phyloP scores from a whole-genome alignment of 2,329 filamentous ascomycete genomes.

The Lasiodiplodia sp. region DNA sequence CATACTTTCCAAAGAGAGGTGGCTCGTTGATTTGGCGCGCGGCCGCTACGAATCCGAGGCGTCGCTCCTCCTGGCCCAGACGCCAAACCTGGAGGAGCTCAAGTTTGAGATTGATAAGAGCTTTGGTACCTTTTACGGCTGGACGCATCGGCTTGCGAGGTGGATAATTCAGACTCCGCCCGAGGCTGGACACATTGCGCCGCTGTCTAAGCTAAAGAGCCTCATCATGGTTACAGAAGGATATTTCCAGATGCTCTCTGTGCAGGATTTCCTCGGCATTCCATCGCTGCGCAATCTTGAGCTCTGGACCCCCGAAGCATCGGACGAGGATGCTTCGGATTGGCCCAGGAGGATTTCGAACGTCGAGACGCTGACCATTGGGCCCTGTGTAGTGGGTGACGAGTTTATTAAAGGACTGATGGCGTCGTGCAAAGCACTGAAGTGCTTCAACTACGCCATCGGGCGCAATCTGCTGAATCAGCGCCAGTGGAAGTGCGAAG shows the following conservation, averaged over 20 bases:
- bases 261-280: conserved; percentile 12
- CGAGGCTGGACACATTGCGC: background rate
- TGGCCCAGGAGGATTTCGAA: background rate
- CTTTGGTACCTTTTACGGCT: conserved; percentile 16
- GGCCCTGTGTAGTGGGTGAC: conserved; percentile 5
- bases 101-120: conserved; percentile 12
- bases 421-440: background rate
- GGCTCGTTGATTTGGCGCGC: conserved; percentile 6
- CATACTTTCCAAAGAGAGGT: conserved; percentile 18
- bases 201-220: background rate
- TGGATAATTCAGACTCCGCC: background rate
- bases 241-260: conserved; percentile 11
- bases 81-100: conserved; percentile 3
- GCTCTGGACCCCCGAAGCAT: conserved; percentile 15
- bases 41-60: conserved; percentile 13
- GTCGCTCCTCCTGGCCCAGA: conserved; percentile 5
- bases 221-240: conserved; percentile 17
- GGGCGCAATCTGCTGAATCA: conserved; percentile 10
- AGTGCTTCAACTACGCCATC: conserved; percentile 9
- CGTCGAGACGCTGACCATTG: conserved; percentile 1
- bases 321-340: conserved; percentile 9
- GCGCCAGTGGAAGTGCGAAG: conserved; percentile 11
- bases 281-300: conserved; percentile 11
- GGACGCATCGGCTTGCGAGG: conserved; percentile 14
- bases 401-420: conserved; percentile 19